Base-by-base conservation (phyloP, 352 stramenopile species). In the Globisporangium irregulare region DNA sequence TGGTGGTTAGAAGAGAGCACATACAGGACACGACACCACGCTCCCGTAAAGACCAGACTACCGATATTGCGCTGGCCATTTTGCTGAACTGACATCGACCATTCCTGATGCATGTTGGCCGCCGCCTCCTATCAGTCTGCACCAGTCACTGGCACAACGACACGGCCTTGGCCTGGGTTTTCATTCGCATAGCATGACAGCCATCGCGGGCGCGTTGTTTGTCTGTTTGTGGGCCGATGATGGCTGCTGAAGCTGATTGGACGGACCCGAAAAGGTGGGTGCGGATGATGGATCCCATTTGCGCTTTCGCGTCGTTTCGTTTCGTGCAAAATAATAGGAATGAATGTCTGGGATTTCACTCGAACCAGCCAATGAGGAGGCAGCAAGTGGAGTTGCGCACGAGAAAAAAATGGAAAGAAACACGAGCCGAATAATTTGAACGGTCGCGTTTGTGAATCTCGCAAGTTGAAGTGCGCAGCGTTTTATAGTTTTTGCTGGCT, bases 361-460 rank as follows among this genome's bases (percentile, higher is more conserved):
- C 29, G 29, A 7, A 55, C 48, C 20, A 29, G n/a, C 48, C 48
- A 27, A 55, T 61, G 9, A 48, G 10, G 18, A 27, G 15, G 20
- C 12, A 46, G 48, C 62, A 34, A 59, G 59, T 38, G 43, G 32
- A 50, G 12, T 24, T 24, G 62, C 48, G 24, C 20, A 58, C 27
- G 25, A 50, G 20, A 58, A 60, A 67, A 51, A 51, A 6, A 32
- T 67, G 29, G 62, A 67, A 67, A 32, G 48, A 59, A 67, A 66
- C 15, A 20, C 24, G 18, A 32, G 56, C 43, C 43, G 22, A 22
- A n/a, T 22, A 51, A 22, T 18, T 51, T 51, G 43, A 51, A 22
- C 43, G 43, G 43, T 22, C 43, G 43, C 12, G 9, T 15, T 51
- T n/a, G 4, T 9, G n/a, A 41, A 20, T 38, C 59, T 64, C 22